These are phyloP conservation scores for Nephromyces sp. DNA, from an alignment of 169 alveolate genomes.

Conservation along the genomic window DNA sequence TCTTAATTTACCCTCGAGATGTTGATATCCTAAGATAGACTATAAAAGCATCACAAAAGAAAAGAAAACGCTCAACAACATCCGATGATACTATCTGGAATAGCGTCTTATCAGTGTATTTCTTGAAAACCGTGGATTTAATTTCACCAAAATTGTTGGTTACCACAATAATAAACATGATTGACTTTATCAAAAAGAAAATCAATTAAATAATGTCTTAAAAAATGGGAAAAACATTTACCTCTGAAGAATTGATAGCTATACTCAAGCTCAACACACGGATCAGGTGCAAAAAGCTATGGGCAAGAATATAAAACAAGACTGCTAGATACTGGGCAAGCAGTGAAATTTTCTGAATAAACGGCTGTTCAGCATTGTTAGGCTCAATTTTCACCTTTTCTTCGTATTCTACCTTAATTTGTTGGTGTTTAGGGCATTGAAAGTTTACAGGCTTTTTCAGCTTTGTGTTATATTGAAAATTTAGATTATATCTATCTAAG, in stretches of 20 bases:
- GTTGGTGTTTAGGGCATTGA: too few relatives aligned
- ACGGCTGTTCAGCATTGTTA: too few relatives aligned
- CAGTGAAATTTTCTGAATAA: too few relatives aligned
- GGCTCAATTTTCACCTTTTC: too few relatives aligned
- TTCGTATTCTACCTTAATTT: too few relatives aligned
- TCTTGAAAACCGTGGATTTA: slow-evolving; percentile 76
- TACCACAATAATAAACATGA: slow-evolving; percentile 73
- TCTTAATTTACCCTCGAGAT: slow-evolving; percentile 6
- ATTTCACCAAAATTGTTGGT: slow-evolving; percentile 78
- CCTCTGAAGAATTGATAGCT: slow-evolving; percentile 79
- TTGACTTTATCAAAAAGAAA: slow-evolving; percentile 41
- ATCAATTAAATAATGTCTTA: too few relatives aligned
- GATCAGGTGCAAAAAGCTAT: slow-evolving; percentile 65
- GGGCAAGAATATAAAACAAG: slow-evolving; percentile 50
- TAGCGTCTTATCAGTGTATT: slow-evolving; percentile 49
- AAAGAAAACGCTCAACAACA: slow-evolving; percentile 71
- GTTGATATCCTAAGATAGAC: slow-evolving; percentile 70
- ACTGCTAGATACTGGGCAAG: slow-evolving; percentile 40
- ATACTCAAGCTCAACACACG: slow-evolving; percentile 70
- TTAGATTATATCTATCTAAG: too few relatives aligned
- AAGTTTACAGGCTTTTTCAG: too few relatives aligned
- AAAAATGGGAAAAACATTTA: neutral
- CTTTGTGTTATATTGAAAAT: too few relatives aligned
- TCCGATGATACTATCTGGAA: slow-evolving; percentile 71
- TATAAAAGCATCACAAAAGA: slow-evolving; percentile 66